Evolutionary conservation across 495 filamentous ascomycete genomes (phyloP), one percentile per base, ranked within the genome.

Genomic region (Xylaria sp.): DNA sequence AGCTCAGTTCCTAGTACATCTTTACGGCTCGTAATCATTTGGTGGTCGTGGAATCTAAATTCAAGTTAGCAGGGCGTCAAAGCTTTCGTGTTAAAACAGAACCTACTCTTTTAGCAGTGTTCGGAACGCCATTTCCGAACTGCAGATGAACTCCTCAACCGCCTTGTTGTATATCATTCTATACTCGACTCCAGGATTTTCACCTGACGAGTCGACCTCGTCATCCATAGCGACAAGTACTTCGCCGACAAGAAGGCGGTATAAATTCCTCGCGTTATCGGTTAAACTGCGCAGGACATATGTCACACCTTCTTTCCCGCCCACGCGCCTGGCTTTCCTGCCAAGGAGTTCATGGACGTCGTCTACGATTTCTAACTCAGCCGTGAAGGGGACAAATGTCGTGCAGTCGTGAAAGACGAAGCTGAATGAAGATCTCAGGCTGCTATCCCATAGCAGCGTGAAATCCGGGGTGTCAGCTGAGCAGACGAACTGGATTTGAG

Each of bases 81-180:
- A 57, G 40, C 17, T 52, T 48, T 40, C 5, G 15, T 31, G 58
- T 57, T 19, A 57, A 24, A 72, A 68, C 44, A 24, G 58, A 46
- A 59, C 91, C 61, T 81, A 93, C 88, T 99, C 96, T 82, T 98
- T 98, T 75, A 99, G 79, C 80, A 99, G 72, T 37, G 93, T 95
- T 72, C 96, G 86, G 81, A 98, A 99, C 75, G 91, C 93, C 89
- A 97, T 94, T 85, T 99, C 96, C 70, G 91, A 97, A 74, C 93
- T 95, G 73, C 95, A 97, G 50, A 98, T 94, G 80, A 99, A 97
- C 78, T 98, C 94, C 81, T 97, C 95, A 29, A 94, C 91, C 21
- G 95, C 95, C 80, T 97, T 97, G 77, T 96, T 94, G 82, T 98
- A 99, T 67, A 98, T 82, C 72, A 92, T 87, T 19, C 93, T 86